phyloP scores from a whole-genome alignment of 768 basidiomycete species.

The Baorangia bicolor region DNA sequence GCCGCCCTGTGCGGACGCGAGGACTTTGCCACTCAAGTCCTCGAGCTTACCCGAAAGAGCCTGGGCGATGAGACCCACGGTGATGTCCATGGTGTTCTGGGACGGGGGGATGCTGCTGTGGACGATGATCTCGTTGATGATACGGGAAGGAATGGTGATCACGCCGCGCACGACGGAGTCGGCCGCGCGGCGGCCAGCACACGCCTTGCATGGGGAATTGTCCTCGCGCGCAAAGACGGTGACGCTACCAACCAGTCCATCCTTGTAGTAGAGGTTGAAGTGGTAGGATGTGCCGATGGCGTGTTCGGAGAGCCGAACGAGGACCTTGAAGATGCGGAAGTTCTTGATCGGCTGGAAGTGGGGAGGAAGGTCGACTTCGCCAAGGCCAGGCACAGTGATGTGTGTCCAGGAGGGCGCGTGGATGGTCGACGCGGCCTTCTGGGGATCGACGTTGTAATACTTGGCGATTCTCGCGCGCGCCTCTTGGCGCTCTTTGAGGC shows the following conservation, averaged over 20 bases:
- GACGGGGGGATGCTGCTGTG: background rate
- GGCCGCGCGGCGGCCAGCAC: conserved; percentile 16
- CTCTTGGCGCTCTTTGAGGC: conserved; percentile 14
- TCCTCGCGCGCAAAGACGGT: conserved; percentile 27
- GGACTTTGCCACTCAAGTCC: conserved; percentile 12
- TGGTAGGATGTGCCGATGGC: conserved; percentile 24
- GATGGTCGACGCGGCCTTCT: background rate
- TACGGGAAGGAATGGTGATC: conserved; percentile 20
- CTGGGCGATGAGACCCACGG: conserved; percentile 10
- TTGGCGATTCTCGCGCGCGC: conserved; percentile 23
- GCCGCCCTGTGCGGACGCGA: conserved; percentile 23
- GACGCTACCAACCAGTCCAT: conserved; percentile 19
- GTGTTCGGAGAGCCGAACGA: conserved; percentile 27
- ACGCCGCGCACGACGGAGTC: conserved; percentile 23
- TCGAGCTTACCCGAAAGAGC: conserved; percentile 17
- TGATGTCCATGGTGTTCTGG: conserved; percentile 13
- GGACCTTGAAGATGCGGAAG: conserved; percentile 28
- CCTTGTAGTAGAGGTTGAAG: conserved; percentile 21
- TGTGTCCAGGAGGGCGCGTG: conserved; percentile 16
- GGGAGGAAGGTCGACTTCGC: conserved; percentile 9
- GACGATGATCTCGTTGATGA: conserved; percentile 25
- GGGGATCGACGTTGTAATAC: conserved; percentile 27
- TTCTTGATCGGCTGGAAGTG: conserved; percentile 15
- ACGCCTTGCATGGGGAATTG: conserved; percentile 27
- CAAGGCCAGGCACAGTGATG: conserved; percentile 11